Base-by-base conservation (phyloP, 2,329 filamentous ascomycete genomes). In the Lasiodiplodia citricola region DNA sequence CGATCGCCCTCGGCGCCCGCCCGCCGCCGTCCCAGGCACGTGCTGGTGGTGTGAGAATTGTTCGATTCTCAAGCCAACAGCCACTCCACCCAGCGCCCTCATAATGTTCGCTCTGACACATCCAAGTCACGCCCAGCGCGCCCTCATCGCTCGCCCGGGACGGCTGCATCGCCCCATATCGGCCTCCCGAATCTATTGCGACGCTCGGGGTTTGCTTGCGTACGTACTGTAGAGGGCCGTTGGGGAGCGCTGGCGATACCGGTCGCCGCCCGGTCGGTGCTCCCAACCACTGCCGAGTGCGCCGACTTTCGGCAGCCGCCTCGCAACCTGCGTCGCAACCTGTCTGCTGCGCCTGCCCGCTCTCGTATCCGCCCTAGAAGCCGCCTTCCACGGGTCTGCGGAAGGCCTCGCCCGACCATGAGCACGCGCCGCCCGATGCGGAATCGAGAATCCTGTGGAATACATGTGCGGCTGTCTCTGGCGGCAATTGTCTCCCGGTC, bases 41-140 rank as follows among this genome's bases (percentile, higher is more conserved):
- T 64, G 60, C 60, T 64, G 60, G 60, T 64, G 60, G 60, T 52
- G 60, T 64, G 60, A 64, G 41, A 52, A 64, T 64, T 52, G 60
- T 52, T 52, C 60, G 47, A 64, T 64, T 64, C 60, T 64, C 60
- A 38, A 63, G 58, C 47, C 60, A 64, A 64, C 37, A 47, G 35
- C 23, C 58, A 47, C 58, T 51, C 60, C 60, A 52, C 60, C 60
- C 41, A 28, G 14, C 44, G 51, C 60, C 28, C 47, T 64, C 44
- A 38, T n/a, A 37, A 52, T 52, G 58, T 18, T 16, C 25, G 13
- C 28, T 63, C 58, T 63, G 58, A 63, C 58, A 51, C 58, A 63
- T 51, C 58, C 41, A 18, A 35, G 44, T 60, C 57, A 60, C 23
- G 37, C 38, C 21, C 57, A 7, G 3, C 28, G 31, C 31, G 31